phyloP scores from a whole-genome alignment of 2,329 filamentous ascomycete genomes.

The Polychaeton citri region DNA sequence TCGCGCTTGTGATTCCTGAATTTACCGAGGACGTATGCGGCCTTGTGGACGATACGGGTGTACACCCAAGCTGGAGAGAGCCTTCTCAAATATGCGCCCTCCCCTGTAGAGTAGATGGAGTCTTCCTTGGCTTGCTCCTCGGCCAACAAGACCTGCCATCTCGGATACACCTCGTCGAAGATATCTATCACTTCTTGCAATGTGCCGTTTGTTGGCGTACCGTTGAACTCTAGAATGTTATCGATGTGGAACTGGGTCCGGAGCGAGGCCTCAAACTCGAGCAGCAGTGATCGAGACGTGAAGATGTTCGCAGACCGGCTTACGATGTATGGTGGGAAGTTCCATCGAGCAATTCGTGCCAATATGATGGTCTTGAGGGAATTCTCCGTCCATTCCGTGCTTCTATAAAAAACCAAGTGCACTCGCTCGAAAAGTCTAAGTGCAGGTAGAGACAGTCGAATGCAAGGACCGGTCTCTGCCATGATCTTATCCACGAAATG shows the following conservation, averaged over 20 bases:
- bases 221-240: constrained; percentile 65
- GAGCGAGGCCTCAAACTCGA: constrained; percentile 84
- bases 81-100: constrained; percentile 76
- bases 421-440: constrained; percentile 84
- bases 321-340: constrained; percentile 83
- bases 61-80: constrained; percentile 90
- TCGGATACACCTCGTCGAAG: constrained; percentile 61
- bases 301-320: constrained; percentile 87
- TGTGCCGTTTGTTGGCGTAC: constrained; percentile 50
- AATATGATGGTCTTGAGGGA: constrained; percentile 90
- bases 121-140: constrained; percentile 72
- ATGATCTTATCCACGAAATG: constrained; percentile 70
- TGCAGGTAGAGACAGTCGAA: constrained; percentile 59
- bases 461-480: constrained; percentile 64
- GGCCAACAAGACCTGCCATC: constrained; percentile 61
- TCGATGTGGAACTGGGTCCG: constrained; percentile 73
- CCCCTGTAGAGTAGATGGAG: constrained; percentile 62
- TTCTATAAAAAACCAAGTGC: constrained; percentile 90
- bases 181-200: constrained; percentile 56
- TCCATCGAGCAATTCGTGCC: constrained; percentile 73
- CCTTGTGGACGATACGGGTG: constrained; percentile 85
- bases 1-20: constrained; percentile 71
- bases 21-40: constrained; percentile 61
- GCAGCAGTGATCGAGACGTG: constrained; percentile 53
- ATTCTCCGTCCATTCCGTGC: constrained; percentile 94